Evolutionary conservation across 2,329 filamentous ascomycete genomes (phyloP).

Genomic region (Aspergillus novofumigatus): DNA sequence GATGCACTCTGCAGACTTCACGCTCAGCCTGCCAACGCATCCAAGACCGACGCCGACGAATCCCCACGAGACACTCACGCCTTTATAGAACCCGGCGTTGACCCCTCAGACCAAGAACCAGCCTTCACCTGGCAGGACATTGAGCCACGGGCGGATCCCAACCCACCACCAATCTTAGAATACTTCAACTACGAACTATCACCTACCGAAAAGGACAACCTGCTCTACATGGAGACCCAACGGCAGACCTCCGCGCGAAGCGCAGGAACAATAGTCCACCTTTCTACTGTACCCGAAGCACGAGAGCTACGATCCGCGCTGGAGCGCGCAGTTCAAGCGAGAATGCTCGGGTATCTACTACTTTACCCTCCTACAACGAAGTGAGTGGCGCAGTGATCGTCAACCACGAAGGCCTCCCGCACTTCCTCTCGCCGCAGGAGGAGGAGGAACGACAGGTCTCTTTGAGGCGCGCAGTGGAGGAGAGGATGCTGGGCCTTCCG

Average conservation of each 20-base stretch:
- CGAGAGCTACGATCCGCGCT: not conserved
- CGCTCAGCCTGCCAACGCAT: not conserved
- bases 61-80: not conserved
- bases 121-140: constrained; percentile 7
- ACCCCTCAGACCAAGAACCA: constrained; percentile 5
- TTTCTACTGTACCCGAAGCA: not conserved
- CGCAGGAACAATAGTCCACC: not conserved
- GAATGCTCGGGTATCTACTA: not conserved
- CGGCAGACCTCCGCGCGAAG: not conserved
- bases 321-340: not conserved
- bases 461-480: constrained; percentile 19
- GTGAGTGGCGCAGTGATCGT: constrained; percentile 25
- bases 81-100: not conserved
- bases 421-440: constrained; percentile 23
- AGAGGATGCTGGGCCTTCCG: constrained; percentile 23
- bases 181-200: not conserved
- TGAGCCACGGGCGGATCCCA: not conserved
- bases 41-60: not conserved
- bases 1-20: not conserved
- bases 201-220: not conserved
- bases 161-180: not conserved
- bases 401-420: constrained; percentile 18
- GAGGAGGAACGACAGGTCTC: constrained; percentile 16
- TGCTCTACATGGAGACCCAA: not conserved
- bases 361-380: constrained; percentile 22